These are phyloP conservation scores for Penicillium verrucosum DNA, from an alignment of 2,329 filamentous ascomycete species.

Conservation along the genomic window DNA sequence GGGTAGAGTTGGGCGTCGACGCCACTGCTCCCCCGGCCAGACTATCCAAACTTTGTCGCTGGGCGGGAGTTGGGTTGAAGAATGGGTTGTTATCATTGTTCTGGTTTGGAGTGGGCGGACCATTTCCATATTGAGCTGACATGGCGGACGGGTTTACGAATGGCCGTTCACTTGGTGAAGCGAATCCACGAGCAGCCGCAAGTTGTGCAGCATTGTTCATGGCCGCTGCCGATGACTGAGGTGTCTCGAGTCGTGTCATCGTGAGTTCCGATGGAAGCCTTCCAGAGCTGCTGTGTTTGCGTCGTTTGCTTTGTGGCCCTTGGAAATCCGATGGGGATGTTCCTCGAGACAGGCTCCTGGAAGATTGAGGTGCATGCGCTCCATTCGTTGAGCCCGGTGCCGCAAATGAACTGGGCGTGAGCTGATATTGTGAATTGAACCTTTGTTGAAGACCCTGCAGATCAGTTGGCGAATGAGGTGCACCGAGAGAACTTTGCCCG, in stretches of 20 bases:
- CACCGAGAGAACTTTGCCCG: slow-evolving; percentile 27
- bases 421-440: slow-evolving; percentile 45
- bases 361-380: slow-evolving; percentile 49
- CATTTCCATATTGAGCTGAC: slow-evolving; percentile 53
- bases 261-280: slow-evolving; percentile 71
- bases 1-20: slow-evolving; percentile 68
- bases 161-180: slow-evolving; percentile 44
- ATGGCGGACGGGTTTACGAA: slow-evolving; percentile 46
- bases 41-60: slow-evolving; percentile 64
- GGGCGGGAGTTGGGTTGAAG: slow-evolving; percentile 53
- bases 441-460: slow-evolving; percentile 57
- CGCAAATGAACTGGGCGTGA: slow-evolving; percentile 40
- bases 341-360: slow-evolving; percentile 67
- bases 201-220: slow-evolving; percentile 42
- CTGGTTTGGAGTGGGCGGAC: slow-evolving; percentile 62
- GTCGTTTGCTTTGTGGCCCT: slow-evolving; percentile 71
- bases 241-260: slow-evolving; percentile 77
- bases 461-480: slow-evolving; percentile 51
- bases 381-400: slow-evolving; percentile 39
- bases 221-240: slow-evolving; percentile 42
- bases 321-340: slow-evolving; percentile 64
- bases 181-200: slow-evolving; percentile 36
- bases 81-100: slow-evolving; percentile 59
- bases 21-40: slow-evolving; percentile 63
- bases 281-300: slow-evolving; percentile 68